phyloP scores from a whole-genome alignment of 345 rosid species.

The Sapria himalayana region DNA sequence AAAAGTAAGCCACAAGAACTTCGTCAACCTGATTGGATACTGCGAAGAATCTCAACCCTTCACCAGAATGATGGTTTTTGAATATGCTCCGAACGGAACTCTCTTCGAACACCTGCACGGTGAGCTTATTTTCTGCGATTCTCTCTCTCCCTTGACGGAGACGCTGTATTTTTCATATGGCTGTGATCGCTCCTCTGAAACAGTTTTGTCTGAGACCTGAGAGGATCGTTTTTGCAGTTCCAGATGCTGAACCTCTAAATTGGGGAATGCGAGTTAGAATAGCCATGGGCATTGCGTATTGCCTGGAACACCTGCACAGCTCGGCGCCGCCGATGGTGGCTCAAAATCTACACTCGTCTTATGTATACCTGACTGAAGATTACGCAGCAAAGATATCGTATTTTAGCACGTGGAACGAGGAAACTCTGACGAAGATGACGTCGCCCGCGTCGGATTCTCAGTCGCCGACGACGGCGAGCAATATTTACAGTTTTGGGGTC shows the following conservation, averaged over 20 bases:
- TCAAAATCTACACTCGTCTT: constrained; percentile 37
- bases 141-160: too few species aligned
- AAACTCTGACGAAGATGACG: constrained; percentile 21
- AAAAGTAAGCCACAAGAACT: constrained; percentile 78
- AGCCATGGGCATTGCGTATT: constrained; percentile 74
- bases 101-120: constrained; percentile 86
- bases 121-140: constrained; percentile 14
- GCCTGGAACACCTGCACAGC: constrained; percentile 85
- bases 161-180: too few species aligned
- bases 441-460: constrained; percentile 24
- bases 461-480: constrained; percentile 20
- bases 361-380: constrained; percentile 67
- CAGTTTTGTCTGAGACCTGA: too few species aligned
- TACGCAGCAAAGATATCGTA: constrained; percentile 89
- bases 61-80: constrained; percentile 79
- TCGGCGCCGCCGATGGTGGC: constrained; percentile 46
- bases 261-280: constrained; percentile 70
- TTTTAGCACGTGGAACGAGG: constrained; percentile 34
- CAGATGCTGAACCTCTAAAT: constrained; percentile 69
- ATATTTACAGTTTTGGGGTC: constrained; percentile 48
- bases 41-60: constrained; percentile 77
- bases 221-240: constrained; percentile 49
- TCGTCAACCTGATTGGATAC: constrained; percentile 64
- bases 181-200: too few species aligned
- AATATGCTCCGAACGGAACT: constrained; percentile 91